These are phyloP conservation scores for Moricandia moricandioides DNA, from an alignment of 345 rosid genomes.

Conservation along the genomic window DNA sequence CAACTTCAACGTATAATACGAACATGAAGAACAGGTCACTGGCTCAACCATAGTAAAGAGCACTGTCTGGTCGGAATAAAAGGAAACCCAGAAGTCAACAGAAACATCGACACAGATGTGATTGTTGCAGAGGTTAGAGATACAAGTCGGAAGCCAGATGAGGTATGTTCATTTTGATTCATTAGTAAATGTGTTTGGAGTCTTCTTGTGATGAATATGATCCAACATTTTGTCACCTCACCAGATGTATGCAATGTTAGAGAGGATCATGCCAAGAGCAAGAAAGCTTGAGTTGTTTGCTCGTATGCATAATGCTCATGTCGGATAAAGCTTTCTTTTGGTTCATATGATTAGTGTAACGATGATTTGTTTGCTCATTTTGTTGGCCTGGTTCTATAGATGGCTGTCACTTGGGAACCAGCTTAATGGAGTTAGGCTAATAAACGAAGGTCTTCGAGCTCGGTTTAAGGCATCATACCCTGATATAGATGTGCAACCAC, in stretches of 20 bases:
- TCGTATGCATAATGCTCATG: slow-evolving; percentile 98
- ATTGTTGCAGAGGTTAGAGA: slow-evolving; percentile 99
- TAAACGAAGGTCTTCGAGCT: slow-evolving; percentile 90
- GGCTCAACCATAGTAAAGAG: slow-evolving; percentile 99
- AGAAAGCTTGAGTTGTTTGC: slow-evolving; percentile 92
- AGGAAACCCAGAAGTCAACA: slow-evolving; percentile 90
- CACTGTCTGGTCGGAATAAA: slow-evolving; percentile 98
- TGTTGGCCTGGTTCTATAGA: slow-evolving; percentile 36
- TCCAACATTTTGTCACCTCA: not conserved
- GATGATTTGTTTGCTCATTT: not conserved
- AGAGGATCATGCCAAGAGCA: slow-evolving; percentile 95
- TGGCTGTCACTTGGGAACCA: slow-evolving; percentile 98
- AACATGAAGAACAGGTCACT: slow-evolving; percentile 97
- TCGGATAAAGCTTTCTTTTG: slow-evolving; percentile 52
- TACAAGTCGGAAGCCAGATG: slow-evolving; percentile 98
- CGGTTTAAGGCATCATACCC: slow-evolving; percentile 94
- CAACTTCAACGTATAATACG: slow-evolving; percentile 97
- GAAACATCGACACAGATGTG: slow-evolving; percentile 96
- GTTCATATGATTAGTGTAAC: not conserved
- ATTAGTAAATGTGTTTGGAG: not conserved
- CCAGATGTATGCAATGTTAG: slow-evolving; percentile 97
- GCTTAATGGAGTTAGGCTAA: slow-evolving; percentile 74
- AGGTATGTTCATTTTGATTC: slow-evolving; percentile 52
- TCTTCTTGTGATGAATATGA: slow-evolving; percentile 1
- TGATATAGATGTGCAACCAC: slow-evolving; percentile 73